Percentiles rank a stretch among this genome's conserved stretches.
phyloP scores from a whole-genome alignment of 352 stramenopile species.

The Pythium folliculosum region DNA sequence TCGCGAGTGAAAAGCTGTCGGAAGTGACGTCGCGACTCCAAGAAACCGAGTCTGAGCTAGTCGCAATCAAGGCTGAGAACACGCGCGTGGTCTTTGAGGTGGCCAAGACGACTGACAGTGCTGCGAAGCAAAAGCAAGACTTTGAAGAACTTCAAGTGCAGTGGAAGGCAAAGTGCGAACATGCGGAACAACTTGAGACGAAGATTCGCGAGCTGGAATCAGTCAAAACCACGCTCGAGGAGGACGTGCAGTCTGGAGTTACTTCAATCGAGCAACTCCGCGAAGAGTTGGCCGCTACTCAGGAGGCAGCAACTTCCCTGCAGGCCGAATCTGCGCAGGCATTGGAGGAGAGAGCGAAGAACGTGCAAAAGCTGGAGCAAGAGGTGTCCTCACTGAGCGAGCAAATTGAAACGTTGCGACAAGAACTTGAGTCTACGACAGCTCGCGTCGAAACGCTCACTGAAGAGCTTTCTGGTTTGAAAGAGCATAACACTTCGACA shows the following conservation, averaged over 20 bases:
- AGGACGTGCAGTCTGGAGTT: conserved; percentile 18
- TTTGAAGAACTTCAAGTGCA: conserved; percentile 37
- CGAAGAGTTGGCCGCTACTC: not conserved
- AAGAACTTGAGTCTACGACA: conserved; percentile 11
- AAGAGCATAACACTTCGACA: not conserved
- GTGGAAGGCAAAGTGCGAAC: conserved; percentile 42
- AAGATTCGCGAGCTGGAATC: conserved; percentile 56
- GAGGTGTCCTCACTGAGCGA: conserved; percentile 3
- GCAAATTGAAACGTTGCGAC: not conserved
- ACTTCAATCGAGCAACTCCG: conserved; percentile 1
- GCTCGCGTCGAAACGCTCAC: not conserved
- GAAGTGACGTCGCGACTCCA: conserved; percentile 37
- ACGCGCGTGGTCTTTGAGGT: conserved; percentile 77
- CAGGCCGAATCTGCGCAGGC: conserved; percentile 13
- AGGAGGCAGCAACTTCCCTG: conserved; percentile 1
- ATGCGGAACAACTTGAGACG: conserved; percentile 29
- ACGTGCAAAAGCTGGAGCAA: conserved; percentile 3
- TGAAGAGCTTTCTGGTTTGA: conserved; percentile 2
- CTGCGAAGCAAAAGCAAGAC: conserved; percentile 62
- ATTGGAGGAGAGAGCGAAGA: conserved; percentile 5
- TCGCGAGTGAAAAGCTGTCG: conserved; percentile 28
- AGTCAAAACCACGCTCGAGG: conserved; percentile 51
- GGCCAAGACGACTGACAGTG: conserved; percentile 62
- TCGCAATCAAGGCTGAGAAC: conserved; percentile 69
- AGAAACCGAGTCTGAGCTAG: conserved; percentile 48